A percentile compares a stretch with the other conserved stretches of the same genome.
phyloP scores from a whole-genome alignment of 768 basidiomycete species.

The Harrya chromipes region DNA sequence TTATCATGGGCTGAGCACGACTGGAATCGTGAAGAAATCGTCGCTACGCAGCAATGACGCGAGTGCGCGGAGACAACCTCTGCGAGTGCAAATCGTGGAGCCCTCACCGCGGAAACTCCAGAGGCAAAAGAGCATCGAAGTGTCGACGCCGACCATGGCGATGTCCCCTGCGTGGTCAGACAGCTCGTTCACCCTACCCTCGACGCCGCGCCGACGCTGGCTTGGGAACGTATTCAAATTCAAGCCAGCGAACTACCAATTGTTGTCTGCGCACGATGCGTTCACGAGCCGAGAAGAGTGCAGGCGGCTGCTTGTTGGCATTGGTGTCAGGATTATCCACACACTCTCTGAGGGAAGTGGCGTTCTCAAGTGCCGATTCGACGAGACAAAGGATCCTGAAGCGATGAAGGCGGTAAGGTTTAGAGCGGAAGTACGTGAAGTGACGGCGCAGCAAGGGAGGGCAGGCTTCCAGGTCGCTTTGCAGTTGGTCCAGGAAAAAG shows the following conservation, averaged over 20 bases:
- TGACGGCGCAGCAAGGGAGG: constrained; percentile 37
- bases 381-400: constrained; percentile 59
- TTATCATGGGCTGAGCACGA: constrained; percentile 2
- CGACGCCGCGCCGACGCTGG: constrained; percentile 65
- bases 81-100: constrained; percentile 54
- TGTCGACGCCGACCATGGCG: constrained; percentile 14
- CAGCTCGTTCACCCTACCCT: constrained; percentile 42
- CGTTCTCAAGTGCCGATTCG: constrained; percentile 72
- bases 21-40: constrained; percentile 38
- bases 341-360: constrained; percentile 62
- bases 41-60: constrained; percentile 38
- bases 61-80: constrained; percentile 14
- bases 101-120: constrained; percentile 42
- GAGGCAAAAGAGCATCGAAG: constrained; percentile 20
- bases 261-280: constrained; percentile 58
- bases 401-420: constrained; percentile 74
- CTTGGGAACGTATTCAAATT: constrained; percentile 86
- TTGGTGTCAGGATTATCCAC: constrained; percentile 67
- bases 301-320: constrained; percentile 62
- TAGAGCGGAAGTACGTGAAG: constrained; percentile 67
- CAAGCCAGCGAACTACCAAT: constrained; percentile 57
- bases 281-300: constrained; percentile 73
- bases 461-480: constrained; percentile 57
- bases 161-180: constrained; percentile 46
- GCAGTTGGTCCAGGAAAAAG: constrained; percentile 78